Evolutionary conservation across 2,329 filamentous ascomycete species (phyloP).

Genomic region (Colletotrichum costaricense): DNA sequence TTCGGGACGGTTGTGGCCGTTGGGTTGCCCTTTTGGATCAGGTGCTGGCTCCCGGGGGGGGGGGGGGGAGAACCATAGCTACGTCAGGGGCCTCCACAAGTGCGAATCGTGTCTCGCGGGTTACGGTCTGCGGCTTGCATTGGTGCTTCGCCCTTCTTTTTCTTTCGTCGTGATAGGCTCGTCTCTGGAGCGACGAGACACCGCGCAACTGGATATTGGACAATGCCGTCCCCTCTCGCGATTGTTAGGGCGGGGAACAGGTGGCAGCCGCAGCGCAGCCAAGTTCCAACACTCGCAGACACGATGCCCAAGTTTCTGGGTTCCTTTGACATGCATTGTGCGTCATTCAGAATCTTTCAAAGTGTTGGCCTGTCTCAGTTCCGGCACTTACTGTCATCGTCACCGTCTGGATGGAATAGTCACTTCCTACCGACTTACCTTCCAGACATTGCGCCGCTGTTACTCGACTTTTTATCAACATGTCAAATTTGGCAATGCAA

Average conservation of each 20-base stretch:
- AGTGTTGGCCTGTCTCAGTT: neutral
- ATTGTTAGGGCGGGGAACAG: neutral
- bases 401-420: neutral
- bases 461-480: neutral
- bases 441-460: neutral
- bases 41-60: neutral
- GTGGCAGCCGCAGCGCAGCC: neutral
- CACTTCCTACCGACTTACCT: neutral
- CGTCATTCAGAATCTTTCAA: neutral
- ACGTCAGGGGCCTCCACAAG: slow-evolving; percentile 27
- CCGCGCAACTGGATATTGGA: slow-evolving; percentile 1
- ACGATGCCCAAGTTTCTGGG: neutral
- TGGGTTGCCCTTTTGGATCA: slow-evolving; percentile 15
- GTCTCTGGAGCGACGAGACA: neutral
- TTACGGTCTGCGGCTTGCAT: no score
- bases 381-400: neutral
- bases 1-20: neutral
- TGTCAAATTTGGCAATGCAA: neutral
- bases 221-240: slow-evolving; percentile 6
- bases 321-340: neutral
- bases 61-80: neutral
- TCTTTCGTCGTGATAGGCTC: slow-evolving; percentile 4
- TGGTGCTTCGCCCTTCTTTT: no score
- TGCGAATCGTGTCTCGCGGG: slow-evolving; percentile 7
- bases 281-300: neutral